Evolutionary conservation across 768 basidiomycete species (phyloP), one percentile per base, ranked within the genome.

Genomic region (Mycena haematopus): DNA sequence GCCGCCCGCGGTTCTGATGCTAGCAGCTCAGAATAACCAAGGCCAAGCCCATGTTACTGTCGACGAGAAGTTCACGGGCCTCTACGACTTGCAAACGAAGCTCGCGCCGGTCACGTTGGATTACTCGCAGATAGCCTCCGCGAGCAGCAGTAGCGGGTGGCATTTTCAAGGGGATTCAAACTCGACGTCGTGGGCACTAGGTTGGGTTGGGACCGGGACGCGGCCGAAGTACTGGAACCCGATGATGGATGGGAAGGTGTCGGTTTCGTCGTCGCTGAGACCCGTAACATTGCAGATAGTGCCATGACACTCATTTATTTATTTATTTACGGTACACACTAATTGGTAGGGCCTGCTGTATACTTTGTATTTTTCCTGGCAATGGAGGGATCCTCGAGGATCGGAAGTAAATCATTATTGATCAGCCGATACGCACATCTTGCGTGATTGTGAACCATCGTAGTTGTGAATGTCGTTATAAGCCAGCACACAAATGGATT

Each of bases 201-300:
- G 88, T 0, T 88, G 87, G 85, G 76, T 86, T 21, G 88, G 88
- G 13, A 82, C 79, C 76, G 80, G 81, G 19, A 50, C 50, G 45
- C 68, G 68, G 53, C 77, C 77, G 24, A 50, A 58, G 21, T 38
- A 50, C 13, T 69, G 52, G 61, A 49, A 63, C 57, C 60, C 57
- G 29, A n/a, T n/a, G n/a, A n/a, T n/a, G n/a, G n/a, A n/a, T n/a
- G n/a, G n/a, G n/a, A 76, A 79, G 65, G 75, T 86, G 36, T 69
- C 79, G 40, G 74, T 87, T 53, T 70, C 73, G 3, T 84, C 86
- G 31, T 83, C 87, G 40, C 75, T 89, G 47, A 79, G 80, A 56
- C 78, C 85, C 24, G 80, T 82, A 15, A 67, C 72, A 27, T 69
- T 90, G 45, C 72, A 73, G 36, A 69, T 85, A 52, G 78, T 74